Evolutionary conservation across 495 filamentous ascomycete genomes (phyloP).

Genomic region (Annulohypoxylon bovei): DNA sequence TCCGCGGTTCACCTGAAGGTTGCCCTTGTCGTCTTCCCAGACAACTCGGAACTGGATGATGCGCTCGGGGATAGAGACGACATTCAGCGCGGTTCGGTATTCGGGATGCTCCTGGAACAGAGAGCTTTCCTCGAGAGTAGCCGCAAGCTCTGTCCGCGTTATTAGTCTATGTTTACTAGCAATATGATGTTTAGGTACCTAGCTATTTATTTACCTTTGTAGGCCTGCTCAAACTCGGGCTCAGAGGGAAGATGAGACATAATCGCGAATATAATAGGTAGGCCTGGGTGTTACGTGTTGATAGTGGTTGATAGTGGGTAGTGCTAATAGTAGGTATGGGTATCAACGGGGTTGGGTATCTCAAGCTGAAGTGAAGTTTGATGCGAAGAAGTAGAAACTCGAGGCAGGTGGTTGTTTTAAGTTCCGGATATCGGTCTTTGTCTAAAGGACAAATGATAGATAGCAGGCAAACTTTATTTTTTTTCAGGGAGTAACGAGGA

Average conservation of each 20-base stretch:
- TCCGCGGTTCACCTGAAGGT: slow-evolving; percentile 93
- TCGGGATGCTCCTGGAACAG: slow-evolving; percentile 95
- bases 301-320: background rate
- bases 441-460: background rate
- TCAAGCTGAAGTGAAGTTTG: background rate
- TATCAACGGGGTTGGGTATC: slow-evolving; percentile 29
- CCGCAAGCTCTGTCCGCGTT: slow-evolving; percentile 77
- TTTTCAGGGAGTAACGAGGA: background rate
- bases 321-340: slow-evolving; percentile 1
- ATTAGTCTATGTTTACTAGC: slow-evolving; percentile 11
- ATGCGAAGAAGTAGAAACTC: background rate
- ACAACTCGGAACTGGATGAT: slow-evolving; percentile 96
- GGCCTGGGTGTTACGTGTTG: background rate
- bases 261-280: slow-evolving; percentile 41
- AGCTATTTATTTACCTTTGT: slow-evolving; percentile 82
- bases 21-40: slow-evolving; percentile 93
- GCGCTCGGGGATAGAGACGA: slow-evolving; percentile 93
- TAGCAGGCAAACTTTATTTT: slow-evolving; percentile 8
- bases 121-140: slow-evolving; percentile 90
- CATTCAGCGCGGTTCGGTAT: slow-evolving; percentile 87
- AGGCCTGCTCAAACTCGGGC: slow-evolving; percentile 99
- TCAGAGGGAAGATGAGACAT: slow-evolving; percentile 90
- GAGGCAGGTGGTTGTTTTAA: background rate
- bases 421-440: slow-evolving; percentile 1
- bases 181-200: background rate